Evolutionary conservation across 495 filamentous ascomycete species (phyloP).

Genomic region (Podospora anserina): DNA sequence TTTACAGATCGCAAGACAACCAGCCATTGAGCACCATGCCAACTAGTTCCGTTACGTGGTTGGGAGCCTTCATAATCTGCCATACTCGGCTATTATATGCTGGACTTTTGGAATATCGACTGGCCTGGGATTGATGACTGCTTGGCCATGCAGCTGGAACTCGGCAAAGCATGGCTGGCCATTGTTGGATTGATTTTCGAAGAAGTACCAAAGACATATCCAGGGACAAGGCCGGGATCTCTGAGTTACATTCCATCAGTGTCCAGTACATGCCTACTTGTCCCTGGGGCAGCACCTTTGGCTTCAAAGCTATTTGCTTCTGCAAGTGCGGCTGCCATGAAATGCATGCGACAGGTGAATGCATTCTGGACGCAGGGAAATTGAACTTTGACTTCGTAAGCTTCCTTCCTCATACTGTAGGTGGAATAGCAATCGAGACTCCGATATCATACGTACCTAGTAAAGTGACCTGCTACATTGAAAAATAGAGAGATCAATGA

Average conservation of each 20-base stretch:
- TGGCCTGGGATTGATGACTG: neutral
- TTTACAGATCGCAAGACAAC: neutral
- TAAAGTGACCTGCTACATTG: no score
- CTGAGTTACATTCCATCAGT: neutral
- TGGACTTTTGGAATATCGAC: neutral
- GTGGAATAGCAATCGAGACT: no score
- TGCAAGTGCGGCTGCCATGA: neutral
- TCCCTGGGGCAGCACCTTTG: neutral
- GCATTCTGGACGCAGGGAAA: neutral
- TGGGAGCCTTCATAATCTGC: neutral
- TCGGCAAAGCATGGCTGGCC: neutral
- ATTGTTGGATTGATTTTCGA: neutral
- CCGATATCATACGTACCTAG: no score
- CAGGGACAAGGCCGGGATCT: neutral
- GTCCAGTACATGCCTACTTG: neutral
- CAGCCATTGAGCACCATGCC: no score
- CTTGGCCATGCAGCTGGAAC: neutral
- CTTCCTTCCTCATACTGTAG: no score
- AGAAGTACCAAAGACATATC: neutral
- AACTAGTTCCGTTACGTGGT: neutral
- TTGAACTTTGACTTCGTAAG: neutral
- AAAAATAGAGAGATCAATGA: no score
- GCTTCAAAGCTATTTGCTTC: neutral
- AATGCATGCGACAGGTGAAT: neutral
- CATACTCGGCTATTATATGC: neutral